phyloP scores from a whole-genome alignment of 805 yeast genomes.

The Nakazawaea holstii region DNA sequence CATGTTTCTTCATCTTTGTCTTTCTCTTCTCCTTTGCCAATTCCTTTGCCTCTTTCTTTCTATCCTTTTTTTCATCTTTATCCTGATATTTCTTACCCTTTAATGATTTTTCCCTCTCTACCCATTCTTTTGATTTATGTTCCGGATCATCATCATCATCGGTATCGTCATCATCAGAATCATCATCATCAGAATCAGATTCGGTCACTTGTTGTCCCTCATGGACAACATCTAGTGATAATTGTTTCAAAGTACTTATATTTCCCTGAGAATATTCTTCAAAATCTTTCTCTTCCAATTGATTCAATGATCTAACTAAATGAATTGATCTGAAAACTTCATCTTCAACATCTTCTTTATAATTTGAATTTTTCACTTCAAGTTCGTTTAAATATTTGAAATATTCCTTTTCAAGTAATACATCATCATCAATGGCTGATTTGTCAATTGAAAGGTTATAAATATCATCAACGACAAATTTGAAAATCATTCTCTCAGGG shows the following conservation, averaged over 20 bases:
- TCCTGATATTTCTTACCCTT: conserved; percentile 79
- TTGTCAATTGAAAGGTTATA: conserved; percentile 31
- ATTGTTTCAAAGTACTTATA: conserved; percentile 59
- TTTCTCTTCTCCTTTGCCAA: conserved; percentile 75
- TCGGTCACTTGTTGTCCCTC: conserved; percentile 16
- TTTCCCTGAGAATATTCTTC: conserved; percentile 74
- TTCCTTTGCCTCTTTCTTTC: conserved; percentile 74
- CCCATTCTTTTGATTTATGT: conserved; percentile 34
- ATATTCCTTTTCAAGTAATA: conserved; percentile 19
- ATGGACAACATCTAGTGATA: conserved; percentile 42
- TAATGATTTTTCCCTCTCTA: conserved; percentile 31
- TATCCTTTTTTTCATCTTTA: conserved; percentile 67
- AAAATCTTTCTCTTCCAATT: conserved; percentile 87
- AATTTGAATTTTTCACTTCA: conserved; percentile 50
- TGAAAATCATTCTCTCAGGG: conserved; percentile 78
- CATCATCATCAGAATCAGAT: conserved; percentile 20
- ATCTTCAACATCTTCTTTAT: conserved; percentile 62
- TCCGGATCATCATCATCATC: conserved; percentile 29
- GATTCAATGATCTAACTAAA: conserved; percentile 71
- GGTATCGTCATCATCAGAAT: conserved; percentile 15
- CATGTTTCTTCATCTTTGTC: conserved; percentile 75
- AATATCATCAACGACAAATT: conserved; percentile 57
- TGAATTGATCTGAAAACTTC: conserved; percentile 82
- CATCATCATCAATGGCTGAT: conserved; percentile 32
- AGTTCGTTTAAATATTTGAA: conserved; percentile 38